A percentile compares a stretch with the other conserved stretches of the same genome.
These are phyloP conservation scores for Acer saccharum DNA, from an alignment of 345 rosid genomes.

Conservation along the genomic window DNA sequence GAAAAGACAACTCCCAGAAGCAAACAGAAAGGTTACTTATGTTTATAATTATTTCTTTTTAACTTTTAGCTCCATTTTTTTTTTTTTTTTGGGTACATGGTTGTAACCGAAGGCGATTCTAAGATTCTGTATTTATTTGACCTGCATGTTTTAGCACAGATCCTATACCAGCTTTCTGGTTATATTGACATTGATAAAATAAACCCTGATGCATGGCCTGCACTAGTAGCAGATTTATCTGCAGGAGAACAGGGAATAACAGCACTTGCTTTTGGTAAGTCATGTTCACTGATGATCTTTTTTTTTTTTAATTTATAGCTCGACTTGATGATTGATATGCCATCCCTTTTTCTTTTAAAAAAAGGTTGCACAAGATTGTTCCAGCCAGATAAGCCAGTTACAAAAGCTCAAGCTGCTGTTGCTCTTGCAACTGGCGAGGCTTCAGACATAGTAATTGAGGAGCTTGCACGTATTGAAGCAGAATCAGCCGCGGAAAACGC, in stretches of 20 bases:
- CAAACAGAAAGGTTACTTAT: slow-evolving; percentile 63
- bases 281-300: slow-evolving; percentile 22
- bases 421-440: slow-evolving; percentile 90
- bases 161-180: slow-evolving; percentile 69
- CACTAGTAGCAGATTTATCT: slow-evolving; percentile 82
- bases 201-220: slow-evolving; percentile 93
- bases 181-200: slow-evolving; percentile 80
- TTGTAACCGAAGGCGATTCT: background rate
- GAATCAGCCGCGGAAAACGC: slow-evolving; percentile 90
- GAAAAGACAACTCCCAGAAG: slow-evolving; percentile 80
- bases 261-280: slow-evolving; percentile 90
- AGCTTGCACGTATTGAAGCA: slow-evolving; percentile 90
- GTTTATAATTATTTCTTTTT: slow-evolving; percentile 1
- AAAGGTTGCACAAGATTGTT: slow-evolving; percentile 87
- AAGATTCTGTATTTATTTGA: slow-evolving; percentile 15
- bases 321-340: slow-evolving; percentile 17
- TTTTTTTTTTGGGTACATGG: background rate
- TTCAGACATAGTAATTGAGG: slow-evolving; percentile 75
- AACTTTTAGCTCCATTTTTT: background rate
- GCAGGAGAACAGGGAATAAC: slow-evolving; percentile 84
- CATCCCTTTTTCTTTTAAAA: background rate
- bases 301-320: slow-evolving; percentile 17
- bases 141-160: slow-evolving; percentile 37
- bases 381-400: slow-evolving; percentile 92
- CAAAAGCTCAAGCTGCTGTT: slow-evolving; percentile 93